Base-by-base conservation (phyloP, 2,329 filamentous ascomycete genomes). In the Simplicillium aogashimaense region DNA sequence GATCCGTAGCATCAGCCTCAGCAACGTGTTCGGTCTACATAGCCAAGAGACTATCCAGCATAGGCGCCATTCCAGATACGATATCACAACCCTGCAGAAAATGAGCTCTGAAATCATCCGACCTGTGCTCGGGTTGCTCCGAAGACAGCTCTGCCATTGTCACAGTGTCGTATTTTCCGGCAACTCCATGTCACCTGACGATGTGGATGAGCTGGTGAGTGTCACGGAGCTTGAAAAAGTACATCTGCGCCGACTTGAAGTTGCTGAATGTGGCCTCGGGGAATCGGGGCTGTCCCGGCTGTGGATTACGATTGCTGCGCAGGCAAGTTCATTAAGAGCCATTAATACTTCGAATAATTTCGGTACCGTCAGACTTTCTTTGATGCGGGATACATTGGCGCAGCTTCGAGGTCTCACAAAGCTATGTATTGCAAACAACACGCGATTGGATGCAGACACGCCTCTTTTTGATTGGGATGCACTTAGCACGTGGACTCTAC, bases 341-440 rank as follows among this genome's bases (percentile, higher is more conserved):
- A 59, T 78, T 9, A 66, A 76, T 39, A 65, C 72, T 1, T 75
- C 73, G 4, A 63, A 69, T 29, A 78, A 77, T 42, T 60, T 65
- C 16, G 70, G 72, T 11, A 64, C 66, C 6, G 61, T 74, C 18
- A 66, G 68, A 3, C 67, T 68, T n/a, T 57, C 62, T n/a, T 54
- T 65, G 30, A 55, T 74, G 1, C 60, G 66, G 7, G 53, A 61
- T 14, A 63, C 70, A 3, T 56, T 75, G 7, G 55, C 58, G 12
- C 61, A 66, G 25, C 58, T 73, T 15, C 53, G 48, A 7, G 59
- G 60, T n/a, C 53, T 77, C 34, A 64, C 59, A 30, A 64, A 63
- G 44, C 54, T 78, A 20, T 71, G 70, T 35, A 64, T 77, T 28
- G 62, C 68, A 3, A 69, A 70, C 36, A 69, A 69, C 30, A 63